Evolutionary conservation across 2,329 filamentous ascomycete species (phyloP), one percentile per base, ranked within the genome.

Genomic region (Monosporascus sp.): DNA sequence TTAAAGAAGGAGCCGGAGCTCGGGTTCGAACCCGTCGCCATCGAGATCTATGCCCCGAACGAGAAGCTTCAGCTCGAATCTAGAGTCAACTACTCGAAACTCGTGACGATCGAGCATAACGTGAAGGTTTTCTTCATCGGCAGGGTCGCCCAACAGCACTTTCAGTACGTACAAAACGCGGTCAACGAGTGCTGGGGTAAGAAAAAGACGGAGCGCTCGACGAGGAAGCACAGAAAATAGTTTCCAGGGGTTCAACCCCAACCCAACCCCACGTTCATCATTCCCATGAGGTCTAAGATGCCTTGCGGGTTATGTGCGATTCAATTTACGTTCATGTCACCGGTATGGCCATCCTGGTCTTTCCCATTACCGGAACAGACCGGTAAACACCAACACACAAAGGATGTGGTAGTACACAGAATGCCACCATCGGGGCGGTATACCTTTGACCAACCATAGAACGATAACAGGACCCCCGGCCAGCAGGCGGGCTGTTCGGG

Each of bases 41-140:
- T 80, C 43, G 64, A 71, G 1, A 72, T 82, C 20, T 68, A 64
- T 20, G 66, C 70, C 4, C 65, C 69, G 16, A 71, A 69, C 35
- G 78, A 83, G 55, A 73, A 66, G 51, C 70, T 84, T 7, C 70
- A 70, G 11, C 70, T 59, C 31, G 74, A 78, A 55, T 84, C 81
- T 14, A 75, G 81, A 5, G 73, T 82, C 58, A 82, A 84, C 65
- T 84, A 83, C 63, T 76, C 78, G 5, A 83, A 83, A 57, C 68
- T 79, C 6, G 71, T 75, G 27, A 80, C 78, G 3, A 71, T 84
- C 26, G 79, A 83, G 63, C 81, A 84, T 66, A 84, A 84, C 59
- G 69, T 77, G 59, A 75, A 72, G 46, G 78, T 84, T n/a, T 72
- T 77, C 58, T 82, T 84, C 60, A 77, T 84, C 50, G 81, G 81